Evolutionary conservation across 805 yeast genomes (phyloP).

Genomic region (Ogataea pini): DNA sequence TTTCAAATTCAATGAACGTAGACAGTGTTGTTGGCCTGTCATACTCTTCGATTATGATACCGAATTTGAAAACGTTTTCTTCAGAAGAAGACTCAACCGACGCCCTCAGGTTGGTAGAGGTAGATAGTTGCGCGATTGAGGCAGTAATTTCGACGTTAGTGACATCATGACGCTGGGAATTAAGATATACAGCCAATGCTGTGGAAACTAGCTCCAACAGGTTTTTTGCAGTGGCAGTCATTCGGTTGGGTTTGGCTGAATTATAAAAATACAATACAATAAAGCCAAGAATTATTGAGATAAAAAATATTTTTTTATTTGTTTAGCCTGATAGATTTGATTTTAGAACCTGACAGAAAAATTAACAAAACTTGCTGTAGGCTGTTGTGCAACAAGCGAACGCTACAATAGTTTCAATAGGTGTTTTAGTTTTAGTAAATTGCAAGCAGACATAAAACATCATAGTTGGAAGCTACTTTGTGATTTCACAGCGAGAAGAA

Average conservation of each 20-base stretch:
- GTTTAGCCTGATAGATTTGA: constrained; percentile 1
- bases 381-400: constrained; percentile 2
- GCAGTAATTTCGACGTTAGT: not conserved
- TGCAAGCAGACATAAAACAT: not conserved
- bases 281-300: not conserved
- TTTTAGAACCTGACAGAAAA: constrained; percentile 10
- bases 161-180: constrained; percentile 6
- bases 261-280: not conserved
- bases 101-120: not conserved
- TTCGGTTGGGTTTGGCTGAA: not conserved
- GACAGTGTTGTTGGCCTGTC: constrained; percentile 4
- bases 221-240: not conserved
- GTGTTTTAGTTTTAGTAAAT: not conserved
- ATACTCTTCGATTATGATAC: not conserved
- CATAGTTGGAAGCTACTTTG: not conserved
- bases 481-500: not conserved
- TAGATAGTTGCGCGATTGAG: not conserved
- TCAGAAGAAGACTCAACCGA: not conserved
- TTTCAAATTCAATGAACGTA: not conserved
- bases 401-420: not conserved
- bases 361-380: constrained; percentile 9
- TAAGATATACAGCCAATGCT: constrained; percentile 10
- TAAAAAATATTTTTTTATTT: not conserved
- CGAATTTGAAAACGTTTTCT: not conserved
- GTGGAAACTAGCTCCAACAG: constrained; percentile 11